Conservation (phyloP, 306 rosid species). For the Alnus glutinosa region DNA sequence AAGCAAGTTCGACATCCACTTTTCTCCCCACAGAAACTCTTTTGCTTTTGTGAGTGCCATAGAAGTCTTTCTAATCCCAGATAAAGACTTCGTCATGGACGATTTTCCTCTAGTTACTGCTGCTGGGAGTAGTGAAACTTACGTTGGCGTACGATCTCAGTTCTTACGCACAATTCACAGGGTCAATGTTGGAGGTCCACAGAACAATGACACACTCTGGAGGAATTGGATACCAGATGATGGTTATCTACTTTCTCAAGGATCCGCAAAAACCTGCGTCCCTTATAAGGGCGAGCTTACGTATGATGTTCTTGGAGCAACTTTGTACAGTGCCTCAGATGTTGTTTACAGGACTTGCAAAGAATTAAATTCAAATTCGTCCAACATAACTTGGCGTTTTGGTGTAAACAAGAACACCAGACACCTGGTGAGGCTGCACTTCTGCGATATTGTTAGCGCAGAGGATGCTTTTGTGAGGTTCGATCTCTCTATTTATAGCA, state of each 20-base stretch:
- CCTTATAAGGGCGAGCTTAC: rapidly evolving
- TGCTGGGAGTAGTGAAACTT: not conserved
- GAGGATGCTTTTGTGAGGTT: rapidly evolving
- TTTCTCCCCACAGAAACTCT: constrained; percentile 23
- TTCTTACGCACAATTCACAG: constrained; percentile 25
- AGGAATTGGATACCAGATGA: constrained; percentile 48
- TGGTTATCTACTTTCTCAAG: not conserved
- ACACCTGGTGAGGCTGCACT: constrained; percentile 40
- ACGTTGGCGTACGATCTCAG: not conserved
- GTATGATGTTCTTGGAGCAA: not conserved
- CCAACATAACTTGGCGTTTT: constrained; percentile 35
- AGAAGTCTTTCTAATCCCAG: constrained; percentile 42
- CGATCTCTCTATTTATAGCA: constrained; percentile 4
- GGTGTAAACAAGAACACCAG: constrained; percentile 23
- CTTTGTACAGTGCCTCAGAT: constrained; percentile 14
- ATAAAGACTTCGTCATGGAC: not conserved
- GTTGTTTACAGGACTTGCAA: constrained; percentile 30
- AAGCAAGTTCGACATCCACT: constrained; percentile 16
- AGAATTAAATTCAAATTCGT: not conserved
- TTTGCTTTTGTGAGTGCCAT: constrained; percentile 56
- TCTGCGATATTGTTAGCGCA: constrained; percentile 17
- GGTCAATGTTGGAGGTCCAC: constrained; percentile 41
- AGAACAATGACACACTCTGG: constrained; percentile 12
- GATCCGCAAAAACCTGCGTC: not conserved
- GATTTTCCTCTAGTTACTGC: rapidly evolving